A percentile compares a stretch with the other conserved stretches of the same genome.
These are phyloP conservation scores for Vaccinium vitisidaea DNA, from an alignment of 148 eudicot genomes.

Conservation along the genomic window DNA sequence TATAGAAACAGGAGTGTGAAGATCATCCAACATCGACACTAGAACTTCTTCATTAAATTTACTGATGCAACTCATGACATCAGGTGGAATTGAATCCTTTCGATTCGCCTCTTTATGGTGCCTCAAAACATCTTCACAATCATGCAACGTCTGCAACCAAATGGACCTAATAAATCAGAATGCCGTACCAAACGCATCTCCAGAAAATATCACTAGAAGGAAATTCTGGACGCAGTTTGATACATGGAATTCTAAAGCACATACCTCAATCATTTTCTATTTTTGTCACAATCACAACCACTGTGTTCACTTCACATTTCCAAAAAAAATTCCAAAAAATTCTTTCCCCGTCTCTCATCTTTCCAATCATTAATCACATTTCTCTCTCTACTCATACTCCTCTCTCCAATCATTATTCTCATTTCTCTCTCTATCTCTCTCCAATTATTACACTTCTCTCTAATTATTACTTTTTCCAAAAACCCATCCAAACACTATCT, in stretches of 20 bases:
- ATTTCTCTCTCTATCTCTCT: no score
- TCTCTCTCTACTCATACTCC: no score
- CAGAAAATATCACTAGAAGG: background rate
- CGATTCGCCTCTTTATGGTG: conserved; percentile 40
- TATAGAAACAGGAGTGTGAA: conserved; percentile 72
- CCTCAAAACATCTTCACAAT: conserved; percentile 52
- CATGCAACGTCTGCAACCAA: conserved; percentile 66
- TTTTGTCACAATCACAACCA: background rate
- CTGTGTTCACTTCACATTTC: no score
- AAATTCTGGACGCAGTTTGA: background rate
- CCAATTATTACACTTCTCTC: no score
- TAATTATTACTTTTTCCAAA: no score
- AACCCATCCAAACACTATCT: no score
- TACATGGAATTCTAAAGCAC: background rate
- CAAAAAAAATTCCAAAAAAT: no score
- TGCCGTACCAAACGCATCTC: conserved; percentile 7
- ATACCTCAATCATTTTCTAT: background rate
- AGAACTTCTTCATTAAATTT: conserved; percentile 58
- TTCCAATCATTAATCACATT: no score
- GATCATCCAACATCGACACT: conserved; percentile 78
- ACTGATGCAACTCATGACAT: conserved; percentile 46
- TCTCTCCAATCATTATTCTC: no score
- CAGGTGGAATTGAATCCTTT: conserved; percentile 50
- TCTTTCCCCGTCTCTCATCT: no score
- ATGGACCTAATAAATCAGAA: conserved; percentile 6